Conservation (phyloP, 176 grass and related monocot genomes). For the Pontederia paniculata region DNA sequence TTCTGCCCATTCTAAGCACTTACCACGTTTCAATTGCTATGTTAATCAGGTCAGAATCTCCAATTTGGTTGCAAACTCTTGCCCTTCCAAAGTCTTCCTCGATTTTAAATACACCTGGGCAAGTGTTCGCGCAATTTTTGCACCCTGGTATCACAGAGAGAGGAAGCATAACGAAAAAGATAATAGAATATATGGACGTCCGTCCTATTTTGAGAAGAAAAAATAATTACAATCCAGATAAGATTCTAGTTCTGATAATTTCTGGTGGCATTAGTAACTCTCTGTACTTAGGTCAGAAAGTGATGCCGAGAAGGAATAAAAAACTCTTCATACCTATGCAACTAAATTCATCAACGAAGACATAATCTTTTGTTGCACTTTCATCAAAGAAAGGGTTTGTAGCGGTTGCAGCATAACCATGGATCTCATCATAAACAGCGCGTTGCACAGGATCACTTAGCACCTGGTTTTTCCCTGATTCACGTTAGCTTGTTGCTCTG, state of each 20-base stretch:
- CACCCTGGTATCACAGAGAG: constrained; percentile 35
- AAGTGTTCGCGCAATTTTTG: constrained; percentile 85
- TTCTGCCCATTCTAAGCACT: neutral
- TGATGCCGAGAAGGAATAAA: neutral
- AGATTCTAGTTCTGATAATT: too few relatives aligned
- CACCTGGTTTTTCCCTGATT: constrained; percentile 34
- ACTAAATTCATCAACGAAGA: constrained; percentile 89
- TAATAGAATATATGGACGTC: too few relatives aligned
- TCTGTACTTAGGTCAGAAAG: too few relatives aligned
- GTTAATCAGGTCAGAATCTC: constrained; percentile 52
- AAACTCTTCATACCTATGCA: constrained; percentile 51
- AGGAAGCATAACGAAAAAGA: neutral
- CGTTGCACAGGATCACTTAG: constrained; percentile 77
- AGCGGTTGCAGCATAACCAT: constrained; percentile 61
- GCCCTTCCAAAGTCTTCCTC: constrained; percentile 79
- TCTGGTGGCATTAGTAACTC: too few relatives aligned
- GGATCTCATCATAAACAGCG: constrained; percentile 72
- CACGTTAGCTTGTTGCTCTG: constrained; percentile 30
- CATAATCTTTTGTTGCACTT: constrained; percentile 51
- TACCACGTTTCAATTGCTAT: constrained; percentile 86
- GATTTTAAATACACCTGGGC: constrained; percentile 55
- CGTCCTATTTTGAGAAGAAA: too few relatives aligned
- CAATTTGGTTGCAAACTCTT: constrained; percentile 58
- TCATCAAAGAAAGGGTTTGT: constrained; percentile 85
- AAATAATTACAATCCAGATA: too few relatives aligned